Conservation (phyloP, 306 rosid species). For the Cicer pinnatifidum region DNA sequence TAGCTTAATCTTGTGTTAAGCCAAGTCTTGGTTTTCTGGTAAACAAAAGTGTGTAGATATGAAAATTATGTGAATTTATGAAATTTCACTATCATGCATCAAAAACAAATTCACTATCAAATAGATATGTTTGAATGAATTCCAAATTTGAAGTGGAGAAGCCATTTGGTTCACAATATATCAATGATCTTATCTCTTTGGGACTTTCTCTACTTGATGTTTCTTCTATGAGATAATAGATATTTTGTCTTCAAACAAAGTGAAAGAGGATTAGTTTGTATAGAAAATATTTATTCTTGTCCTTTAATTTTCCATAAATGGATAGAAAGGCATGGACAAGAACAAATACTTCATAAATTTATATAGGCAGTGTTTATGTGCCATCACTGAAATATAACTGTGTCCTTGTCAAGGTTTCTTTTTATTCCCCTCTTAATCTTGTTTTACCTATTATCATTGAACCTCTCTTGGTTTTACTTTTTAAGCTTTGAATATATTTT, state of each 20-base stretch:
- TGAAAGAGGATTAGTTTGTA: background rate
- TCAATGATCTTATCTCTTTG: background rate
- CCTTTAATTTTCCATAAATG: background rate
- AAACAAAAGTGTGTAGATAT: background rate
- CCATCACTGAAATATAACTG: constrained; percentile 15
- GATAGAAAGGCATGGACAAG: constrained; percentile 1
- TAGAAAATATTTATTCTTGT: background rate
- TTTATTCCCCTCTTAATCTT: background rate
- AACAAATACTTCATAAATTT: constrained; percentile 26
- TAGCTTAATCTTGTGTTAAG: constrained; percentile 15
- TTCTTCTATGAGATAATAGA: background rate
- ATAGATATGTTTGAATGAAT: constrained; percentile 20
- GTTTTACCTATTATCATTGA: background rate
- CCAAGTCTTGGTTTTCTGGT: background rate
- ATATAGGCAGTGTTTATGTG: constrained; percentile 4
- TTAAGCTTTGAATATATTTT: background rate
- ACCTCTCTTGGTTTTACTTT: background rate
- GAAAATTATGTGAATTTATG: constrained; percentile 22
- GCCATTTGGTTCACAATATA: constrained; percentile 5
- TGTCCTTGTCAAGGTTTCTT: background rate
- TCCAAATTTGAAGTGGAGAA: background rate
- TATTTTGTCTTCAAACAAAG: background rate
- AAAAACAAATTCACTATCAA: background rate
- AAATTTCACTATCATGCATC: background rate
- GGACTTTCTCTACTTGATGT: background rate